phyloP scores from a whole-genome alignment of 2,329 filamentous ascomycete species.

The Colletotrichum camelliae region DNA sequence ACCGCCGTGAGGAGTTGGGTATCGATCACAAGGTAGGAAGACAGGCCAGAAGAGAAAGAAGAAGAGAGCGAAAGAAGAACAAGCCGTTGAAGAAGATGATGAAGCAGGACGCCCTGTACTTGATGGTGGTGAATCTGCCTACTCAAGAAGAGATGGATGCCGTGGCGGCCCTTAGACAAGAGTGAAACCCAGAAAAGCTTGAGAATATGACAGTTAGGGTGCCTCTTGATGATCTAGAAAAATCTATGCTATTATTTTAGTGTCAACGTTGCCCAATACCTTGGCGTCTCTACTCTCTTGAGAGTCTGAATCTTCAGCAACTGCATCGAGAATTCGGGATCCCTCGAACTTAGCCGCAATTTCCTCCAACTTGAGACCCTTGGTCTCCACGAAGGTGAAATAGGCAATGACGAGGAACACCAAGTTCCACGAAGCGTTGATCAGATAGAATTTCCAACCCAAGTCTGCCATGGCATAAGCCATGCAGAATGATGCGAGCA shows the following conservation, averaged over 20 bases:
- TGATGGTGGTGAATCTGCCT: not conserved
- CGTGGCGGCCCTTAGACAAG: not conserved
- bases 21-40: not conserved
- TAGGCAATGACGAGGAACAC: slow-evolving; percentile 29
- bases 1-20: not conserved
- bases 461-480: slow-evolving; percentile 32
- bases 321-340: not conserved
- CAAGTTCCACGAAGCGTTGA: slow-evolving; percentile 34
- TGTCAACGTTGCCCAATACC: not conserved
- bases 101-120: not conserved
- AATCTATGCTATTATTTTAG: not conserved
- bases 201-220: too few species aligned
- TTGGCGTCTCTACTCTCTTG: not conserved
- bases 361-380: slow-evolving; percentile 32
- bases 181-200: not conserved
- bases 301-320: not conserved
- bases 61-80: not conserved
- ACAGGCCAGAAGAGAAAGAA: not conserved
- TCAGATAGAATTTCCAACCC: slow-evolving; percentile 36
- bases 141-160: not conserved
- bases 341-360: slow-evolving; percentile 31
- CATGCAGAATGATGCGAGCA: slow-evolving; percentile 31
- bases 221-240: too few species aligned
- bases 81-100: not conserved
- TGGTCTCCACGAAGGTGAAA: slow-evolving; percentile 33